Conservation (phyloP, 768 basidiomycete species). For the Pleurotus giganteus region DNA sequence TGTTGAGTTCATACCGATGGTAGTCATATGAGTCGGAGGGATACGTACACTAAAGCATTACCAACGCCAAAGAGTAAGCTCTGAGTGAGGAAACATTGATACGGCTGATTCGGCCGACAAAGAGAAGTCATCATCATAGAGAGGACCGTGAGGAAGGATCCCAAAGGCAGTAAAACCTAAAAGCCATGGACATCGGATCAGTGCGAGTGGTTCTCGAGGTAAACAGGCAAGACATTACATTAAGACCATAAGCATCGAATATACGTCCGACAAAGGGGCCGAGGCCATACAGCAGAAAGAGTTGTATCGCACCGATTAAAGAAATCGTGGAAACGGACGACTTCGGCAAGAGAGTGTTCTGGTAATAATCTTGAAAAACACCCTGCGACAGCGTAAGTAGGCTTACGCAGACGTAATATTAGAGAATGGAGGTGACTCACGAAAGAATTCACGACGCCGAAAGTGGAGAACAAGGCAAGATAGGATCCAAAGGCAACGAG, state of each 20-base stretch:
- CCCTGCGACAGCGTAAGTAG: constrained; percentile 14
- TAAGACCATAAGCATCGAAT: constrained; percentile 25
- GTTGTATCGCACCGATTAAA: constrained; percentile 23
- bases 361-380: constrained; percentile 25
- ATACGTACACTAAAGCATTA: constrained; percentile 9
- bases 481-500: constrained; percentile 9
- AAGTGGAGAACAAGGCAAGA: constrained; percentile 12
- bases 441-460: constrained; percentile 11
- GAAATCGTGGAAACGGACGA: constrained; percentile 24
- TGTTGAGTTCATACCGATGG: background rate
- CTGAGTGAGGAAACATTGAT: constrained; percentile 13
- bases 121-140: constrained; percentile 13
- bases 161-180: constrained; percentile 11
- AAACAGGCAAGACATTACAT: constrained; percentile 8
- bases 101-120: constrained; percentile 11
- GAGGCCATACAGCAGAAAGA: constrained; percentile 21
- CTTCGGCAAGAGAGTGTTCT: constrained; percentile 17
- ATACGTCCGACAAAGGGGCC: constrained; percentile 21
- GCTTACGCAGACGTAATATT: background rate
- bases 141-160: constrained; percentile 8
- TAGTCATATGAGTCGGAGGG: background rate
- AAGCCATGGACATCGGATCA: constrained; percentile 1
- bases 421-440: background rate
- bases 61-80: constrained; percentile 13
- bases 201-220: background rate